These are phyloP conservation scores for Talaromyces sp. DNA, from an alignment of 2,329 filamentous ascomycete genomes.

Conservation along the genomic window DNA sequence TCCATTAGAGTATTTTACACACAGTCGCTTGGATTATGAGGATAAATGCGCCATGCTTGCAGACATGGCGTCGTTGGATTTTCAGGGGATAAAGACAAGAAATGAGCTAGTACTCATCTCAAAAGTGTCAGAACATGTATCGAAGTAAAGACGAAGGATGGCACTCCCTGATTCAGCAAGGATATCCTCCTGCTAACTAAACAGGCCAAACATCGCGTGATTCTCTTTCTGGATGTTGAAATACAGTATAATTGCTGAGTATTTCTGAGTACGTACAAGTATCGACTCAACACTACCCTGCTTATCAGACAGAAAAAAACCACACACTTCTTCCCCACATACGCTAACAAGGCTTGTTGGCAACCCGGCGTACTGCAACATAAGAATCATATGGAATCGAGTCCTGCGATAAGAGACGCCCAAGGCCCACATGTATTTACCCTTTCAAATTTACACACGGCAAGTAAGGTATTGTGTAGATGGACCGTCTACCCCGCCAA, in stretches of 20 bases:
- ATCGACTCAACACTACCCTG: background rate
- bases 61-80: background rate
- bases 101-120: background rate
- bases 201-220: conserved; percentile 1
- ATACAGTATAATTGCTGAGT: background rate
- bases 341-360: conserved; percentile 7
- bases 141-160: background rate
- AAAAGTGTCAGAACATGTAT: background rate
- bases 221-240: background rate
- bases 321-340: conserved; percentile 8
- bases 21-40: too few species aligned
- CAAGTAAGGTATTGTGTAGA: background rate
- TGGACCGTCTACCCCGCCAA: background rate
- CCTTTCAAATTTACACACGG: background rate
- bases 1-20: background rate
- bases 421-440: background rate
- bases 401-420: background rate
- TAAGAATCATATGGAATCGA: background rate
- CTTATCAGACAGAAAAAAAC: background rate
- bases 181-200: conserved; percentile 4
- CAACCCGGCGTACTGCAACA: background rate
- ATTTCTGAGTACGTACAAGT: background rate
- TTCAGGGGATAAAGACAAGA: background rate
- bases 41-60: background rate
- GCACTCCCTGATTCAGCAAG: conserved; percentile 12